Evolutionary conservation across 208 protist species (phyloP), one percentile per base, ranked within the genome.

Genomic region (Crithidia sp.): DNA sequence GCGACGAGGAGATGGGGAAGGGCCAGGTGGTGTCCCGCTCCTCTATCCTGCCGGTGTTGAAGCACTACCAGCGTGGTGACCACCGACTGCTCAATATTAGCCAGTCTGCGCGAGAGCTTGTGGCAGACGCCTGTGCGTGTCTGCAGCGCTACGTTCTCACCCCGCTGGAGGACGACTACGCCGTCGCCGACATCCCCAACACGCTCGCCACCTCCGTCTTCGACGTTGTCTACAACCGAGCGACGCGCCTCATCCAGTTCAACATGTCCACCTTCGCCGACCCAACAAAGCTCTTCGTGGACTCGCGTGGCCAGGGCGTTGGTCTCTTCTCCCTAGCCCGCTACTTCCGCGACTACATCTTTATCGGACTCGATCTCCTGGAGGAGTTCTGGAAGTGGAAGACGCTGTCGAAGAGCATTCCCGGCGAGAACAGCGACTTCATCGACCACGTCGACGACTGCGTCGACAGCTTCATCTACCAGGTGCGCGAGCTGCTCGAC

Each of bases 381-480:
- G 84, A 90, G 62, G 89, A 94, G 63, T 76, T 96, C 55, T 95
- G 87, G 87, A 71, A 85, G 16, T 96, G 92, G 92, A 94, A 94
- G 70, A 59, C 37, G 43, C 55, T 94, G 10, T 74, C 85, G 8
- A 76, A 76, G 49, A 70, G 37, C 14, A 60, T 95, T 2, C 81
- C 89, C 1, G 92, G 88, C 14, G 89, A 95, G 47, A 85, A 86
- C 76, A 65, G 85, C 53, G 76, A 78, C 40, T 87, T 88, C 70
- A 80, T 92, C 50, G 88, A 94, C 65, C 68, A 91, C 75, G 88
- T 96, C 14, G 84, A 94, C 62, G 73, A 75, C 50, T 66, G 60
- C 37, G 77, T 94, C 19, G 86, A 93, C 58, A 61, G 58, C 49
- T 96, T 90, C 64, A 71, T 92, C 45, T 67, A 80, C 61, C 71